phyloP scores from a whole-genome alignment of 306 rosid species.

The Mimosa pudica region DNA sequence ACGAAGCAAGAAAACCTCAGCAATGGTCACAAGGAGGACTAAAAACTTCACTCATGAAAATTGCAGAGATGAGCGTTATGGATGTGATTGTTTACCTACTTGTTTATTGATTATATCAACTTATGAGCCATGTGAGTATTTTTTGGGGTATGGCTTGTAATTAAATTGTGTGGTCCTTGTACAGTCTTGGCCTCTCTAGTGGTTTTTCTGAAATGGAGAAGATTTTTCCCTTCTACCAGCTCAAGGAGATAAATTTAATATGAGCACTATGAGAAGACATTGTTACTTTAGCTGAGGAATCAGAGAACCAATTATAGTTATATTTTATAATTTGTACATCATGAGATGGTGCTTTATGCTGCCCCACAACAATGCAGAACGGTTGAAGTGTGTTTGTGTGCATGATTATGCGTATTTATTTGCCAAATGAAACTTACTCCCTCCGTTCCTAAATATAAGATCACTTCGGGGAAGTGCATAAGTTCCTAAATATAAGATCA shows the following conservation, averaged over 20 bases:
- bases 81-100: background rate
- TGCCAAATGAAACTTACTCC: background rate
- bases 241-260: constrained; percentile 5
- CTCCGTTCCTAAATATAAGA: too few relatives aligned
- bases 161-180: background rate
- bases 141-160: background rate
- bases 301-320: background rate
- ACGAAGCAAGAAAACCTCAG: constrained; percentile 35
- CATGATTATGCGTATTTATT: background rate
- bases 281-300: background rate
- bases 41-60: constrained; percentile 21
- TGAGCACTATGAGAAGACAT: background rate
- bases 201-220: constrained; percentile 19
- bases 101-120: background rate
- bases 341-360: background rate
- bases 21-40: constrained; percentile 64
- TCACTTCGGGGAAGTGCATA: too few relatives aligned
- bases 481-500: too few relatives aligned
- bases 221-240: background rate
- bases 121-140: background rate
- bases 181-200: background rate
- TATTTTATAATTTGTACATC: background rate
- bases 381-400: constrained; percentile 9
- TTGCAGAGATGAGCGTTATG: constrained; percentile 14
- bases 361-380: constrained; percentile 1